Evolutionary conservation across 495 filamentous ascomycete genomes (phyloP).

Genomic region (Astrocystis sublimbata): DNA sequence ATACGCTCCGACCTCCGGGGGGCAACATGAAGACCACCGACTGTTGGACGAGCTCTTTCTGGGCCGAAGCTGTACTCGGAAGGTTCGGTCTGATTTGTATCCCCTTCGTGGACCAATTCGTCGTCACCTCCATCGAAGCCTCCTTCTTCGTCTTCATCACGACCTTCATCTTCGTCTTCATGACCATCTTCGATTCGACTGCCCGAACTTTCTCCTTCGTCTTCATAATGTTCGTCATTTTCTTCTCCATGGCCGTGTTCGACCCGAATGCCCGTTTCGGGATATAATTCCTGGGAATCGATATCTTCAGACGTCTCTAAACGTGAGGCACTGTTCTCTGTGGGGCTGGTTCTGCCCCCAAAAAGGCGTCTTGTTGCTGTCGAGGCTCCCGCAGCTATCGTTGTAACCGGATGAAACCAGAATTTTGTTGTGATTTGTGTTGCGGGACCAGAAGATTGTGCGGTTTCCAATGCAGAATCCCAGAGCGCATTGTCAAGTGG

Average conservation of each 20-base stretch:
- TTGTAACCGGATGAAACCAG: constrained; percentile 6
- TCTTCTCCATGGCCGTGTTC: too few relatives aligned
- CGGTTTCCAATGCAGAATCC: background rate
- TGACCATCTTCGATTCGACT: too few relatives aligned
- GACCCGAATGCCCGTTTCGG: too few relatives aligned
- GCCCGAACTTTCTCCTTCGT: too few relatives aligned
- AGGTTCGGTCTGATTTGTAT: background rate
- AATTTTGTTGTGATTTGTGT: constrained; percentile 6
- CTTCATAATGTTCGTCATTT: too few relatives aligned
- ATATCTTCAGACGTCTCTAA: constrained; percentile 9
- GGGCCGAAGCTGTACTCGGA: background rate
- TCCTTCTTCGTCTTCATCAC: background rate
- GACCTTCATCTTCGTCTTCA: background rate
- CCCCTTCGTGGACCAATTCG: too few relatives aligned
- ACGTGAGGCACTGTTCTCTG: background rate
- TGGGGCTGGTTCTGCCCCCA: background rate
- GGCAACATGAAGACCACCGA: constrained; percentile 9
- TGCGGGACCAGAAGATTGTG: background rate
- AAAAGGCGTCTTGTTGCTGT: too few relatives aligned
- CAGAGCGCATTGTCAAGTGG: background rate
- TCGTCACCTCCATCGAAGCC: background rate
- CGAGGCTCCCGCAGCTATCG: too few relatives aligned
- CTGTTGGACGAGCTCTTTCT: constrained; percentile 6
- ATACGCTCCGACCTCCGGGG: constrained; percentile 15
- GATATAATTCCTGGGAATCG: too few relatives aligned